phyloP scores from a whole-genome alignment of 179 eudicot genomes.

The Silene vulgaris region DNA sequence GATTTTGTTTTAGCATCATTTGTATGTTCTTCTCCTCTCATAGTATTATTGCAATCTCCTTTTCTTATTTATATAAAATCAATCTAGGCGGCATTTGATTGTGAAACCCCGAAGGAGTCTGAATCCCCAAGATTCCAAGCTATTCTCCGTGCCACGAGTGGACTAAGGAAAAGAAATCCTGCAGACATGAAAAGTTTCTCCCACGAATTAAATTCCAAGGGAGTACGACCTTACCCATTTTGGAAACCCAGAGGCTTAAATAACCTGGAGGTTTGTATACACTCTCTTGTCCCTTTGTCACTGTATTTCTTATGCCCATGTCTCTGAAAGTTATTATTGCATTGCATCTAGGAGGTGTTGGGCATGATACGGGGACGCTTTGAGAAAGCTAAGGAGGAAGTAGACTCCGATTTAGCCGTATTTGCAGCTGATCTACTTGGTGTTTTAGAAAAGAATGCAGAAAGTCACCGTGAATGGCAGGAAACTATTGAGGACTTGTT shows the following conservation, averaged over 20 bases:
- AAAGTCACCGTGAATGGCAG: constrained; percentile 88
- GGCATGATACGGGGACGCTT: constrained; percentile 82
- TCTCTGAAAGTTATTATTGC: constrained; percentile 4
- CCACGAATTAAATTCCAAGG: constrained; percentile 91
- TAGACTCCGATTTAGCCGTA: constrained; percentile 80
- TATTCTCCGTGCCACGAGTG: constrained; percentile 92
- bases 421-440: constrained; percentile 97
- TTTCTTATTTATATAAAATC: too few species aligned
- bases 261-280: constrained; percentile 67
- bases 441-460: constrained; percentile 81
- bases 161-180: constrained; percentile 86
- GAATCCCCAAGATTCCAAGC: constrained; percentile 99
- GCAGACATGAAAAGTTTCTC: constrained; percentile 93
- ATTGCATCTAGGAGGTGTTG: constrained; percentile 69
- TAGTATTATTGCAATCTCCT: constrained; percentile 13
- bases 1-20: constrained; percentile 1
- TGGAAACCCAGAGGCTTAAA: constrained; percentile 95
- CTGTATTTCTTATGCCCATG: constrained; percentile 9
- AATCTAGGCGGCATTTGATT: constrained; percentile 62
- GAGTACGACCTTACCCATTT: constrained; percentile 84
- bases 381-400: constrained; percentile 99
- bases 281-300: constrained; percentile 6
- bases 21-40: constrained; percentile 7
- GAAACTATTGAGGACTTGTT: constrained; percentile 91
- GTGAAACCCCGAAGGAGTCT: constrained; percentile 97